Conservation (phyloP, 176 grass and related monocot genomes). For the sorghum (Sorghum bicolor) region DNA sequence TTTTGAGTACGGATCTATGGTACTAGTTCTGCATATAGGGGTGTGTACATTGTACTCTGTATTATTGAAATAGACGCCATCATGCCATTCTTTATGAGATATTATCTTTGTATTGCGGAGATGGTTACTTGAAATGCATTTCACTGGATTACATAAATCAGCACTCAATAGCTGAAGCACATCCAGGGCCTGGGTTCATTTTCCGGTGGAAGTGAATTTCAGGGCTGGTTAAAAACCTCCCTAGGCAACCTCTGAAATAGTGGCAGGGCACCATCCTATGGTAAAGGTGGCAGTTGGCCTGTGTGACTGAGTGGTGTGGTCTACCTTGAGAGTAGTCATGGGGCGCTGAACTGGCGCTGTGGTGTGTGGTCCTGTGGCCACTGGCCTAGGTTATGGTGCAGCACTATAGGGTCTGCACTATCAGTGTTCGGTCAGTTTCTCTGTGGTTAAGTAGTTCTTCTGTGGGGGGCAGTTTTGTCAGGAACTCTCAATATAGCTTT, state of each 20-base stretch:
- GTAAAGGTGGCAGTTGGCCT: not conserved
- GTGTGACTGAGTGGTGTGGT: not conserved
- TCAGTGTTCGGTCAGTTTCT: not conserved
- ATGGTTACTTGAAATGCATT: not conserved
- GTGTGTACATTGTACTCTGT: not conserved
- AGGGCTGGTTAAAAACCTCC: not conserved
- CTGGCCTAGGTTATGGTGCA: too few relatives aligned
- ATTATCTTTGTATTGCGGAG: not conserved
- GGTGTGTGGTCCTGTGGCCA: not conserved
- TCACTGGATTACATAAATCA: not conserved
- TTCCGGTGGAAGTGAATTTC: not conserved
- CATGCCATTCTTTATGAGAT: not conserved
- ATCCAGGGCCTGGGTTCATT: not conserved
- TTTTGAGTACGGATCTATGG: conserved; percentile 2
- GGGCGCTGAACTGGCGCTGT: not conserved
- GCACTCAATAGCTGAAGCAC: not conserved
- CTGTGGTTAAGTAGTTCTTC: not conserved
- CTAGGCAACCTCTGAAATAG: not conserved
- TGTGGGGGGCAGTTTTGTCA: not conserved
- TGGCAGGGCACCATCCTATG: not conserved
- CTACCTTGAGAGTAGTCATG: not conserved
- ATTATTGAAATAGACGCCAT: not conserved
- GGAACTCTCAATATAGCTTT: too few relatives aligned
- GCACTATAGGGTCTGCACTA: not conserved
- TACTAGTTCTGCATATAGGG: not conserved